These are phyloP conservation scores for Hanseniaspora clermontiae DNA, from an alignment of 805 yeast species.

Conservation along the genomic window DNA sequence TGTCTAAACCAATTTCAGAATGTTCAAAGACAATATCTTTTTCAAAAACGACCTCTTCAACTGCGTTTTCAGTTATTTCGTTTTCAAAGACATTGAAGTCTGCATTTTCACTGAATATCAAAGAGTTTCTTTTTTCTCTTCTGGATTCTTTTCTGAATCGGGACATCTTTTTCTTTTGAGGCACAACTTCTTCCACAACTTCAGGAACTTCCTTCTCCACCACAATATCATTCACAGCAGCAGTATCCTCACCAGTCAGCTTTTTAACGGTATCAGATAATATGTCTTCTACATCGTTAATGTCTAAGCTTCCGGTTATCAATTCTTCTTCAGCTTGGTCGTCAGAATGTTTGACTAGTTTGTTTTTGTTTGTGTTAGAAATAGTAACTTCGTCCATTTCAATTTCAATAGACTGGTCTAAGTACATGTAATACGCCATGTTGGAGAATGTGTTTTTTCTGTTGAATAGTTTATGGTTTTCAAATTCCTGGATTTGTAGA, in stretches of 20 bases:
- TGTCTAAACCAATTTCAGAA: background rate
- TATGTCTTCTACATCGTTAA: background rate
- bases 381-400: slow-evolving; percentile 1
- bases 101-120: background rate
- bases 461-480: slow-evolving; percentile 25
- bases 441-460: slow-evolving; percentile 23
- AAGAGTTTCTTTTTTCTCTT: slow-evolving; percentile 8
- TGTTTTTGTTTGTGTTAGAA: background rate
- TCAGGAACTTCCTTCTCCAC: slow-evolving; percentile 17
- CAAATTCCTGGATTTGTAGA: slow-evolving; percentile 27
- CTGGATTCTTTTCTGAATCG: slow-evolving; percentile 22
- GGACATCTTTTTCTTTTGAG: slow-evolving; percentile 19
- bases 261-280: slow-evolving; percentile 14
- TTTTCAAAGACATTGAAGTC: background rate
- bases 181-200: slow-evolving; percentile 13
- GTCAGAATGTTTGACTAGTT: background rate
- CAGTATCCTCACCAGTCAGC: slow-evolving; percentile 24
- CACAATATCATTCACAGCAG: slow-evolving; percentile 25
- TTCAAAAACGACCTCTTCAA: background rate
- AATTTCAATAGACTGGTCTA: background rate
- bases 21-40: background rate
- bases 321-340: background rate
- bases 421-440: slow-evolving; percentile 5
- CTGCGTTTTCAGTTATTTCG: background rate
- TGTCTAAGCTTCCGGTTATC: slow-evolving; percentile 1